Percentiles rank a stretch among this genome's conserved stretches.
Conservation (phyloP, 805 yeast genomes). For the Jamesozyma jinghongensis region DNA sequence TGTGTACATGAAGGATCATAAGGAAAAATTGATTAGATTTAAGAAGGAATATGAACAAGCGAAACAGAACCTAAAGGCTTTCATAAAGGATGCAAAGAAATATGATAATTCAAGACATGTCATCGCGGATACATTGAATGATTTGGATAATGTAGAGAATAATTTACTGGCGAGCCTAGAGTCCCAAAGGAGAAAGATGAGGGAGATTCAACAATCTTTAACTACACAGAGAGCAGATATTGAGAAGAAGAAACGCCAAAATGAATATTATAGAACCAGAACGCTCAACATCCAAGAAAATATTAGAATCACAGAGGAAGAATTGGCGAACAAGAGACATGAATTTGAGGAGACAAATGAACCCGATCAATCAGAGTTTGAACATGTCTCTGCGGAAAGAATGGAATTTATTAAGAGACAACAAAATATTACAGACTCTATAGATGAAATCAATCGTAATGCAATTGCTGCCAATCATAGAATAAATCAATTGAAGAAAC, state of each 20-base stretch:
- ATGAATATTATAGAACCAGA: slow-evolving; percentile 17
- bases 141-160: slow-evolving; percentile 10
- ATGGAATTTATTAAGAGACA: slow-evolving; percentile 16
- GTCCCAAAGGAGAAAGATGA: slow-evolving; percentile 3
- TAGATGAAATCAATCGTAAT: slow-evolving; percentile 24
- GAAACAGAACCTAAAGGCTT: slow-evolving; percentile 19
- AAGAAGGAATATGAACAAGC: slow-evolving; percentile 25
- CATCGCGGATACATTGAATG: slow-evolving; percentile 12
- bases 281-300: slow-evolving; percentile 12
- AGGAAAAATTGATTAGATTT: slow-evolving; percentile 20
- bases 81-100: slow-evolving; percentile 22
- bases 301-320: slow-evolving; percentile 7
- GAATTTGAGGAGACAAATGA: slow-evolving; percentile 7
- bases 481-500: slow-evolving; percentile 29
- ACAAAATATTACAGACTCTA: slow-evolving; percentile 9
- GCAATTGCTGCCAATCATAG: slow-evolving; percentile 34
- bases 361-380: slow-evolving; percentile 14
- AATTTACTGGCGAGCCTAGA: not conserved
- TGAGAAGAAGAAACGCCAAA: slow-evolving; percentile 9
- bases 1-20: slow-evolving; percentile 37
- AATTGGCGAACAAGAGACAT: slow-evolving; percentile 5
- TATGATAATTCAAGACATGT: slow-evolving; percentile 1
- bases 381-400: slow-evolving; percentile 15
- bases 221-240: slow-evolving; percentile 14
- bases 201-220: slow-evolving; percentile 9